Percentiles rank a stretch among this genome's conserved stretches.
These are phyloP conservation scores for Phytophthora ohioensis DNA, from an alignment of 352 stramenopile species.

Conservation along the genomic window DNA sequence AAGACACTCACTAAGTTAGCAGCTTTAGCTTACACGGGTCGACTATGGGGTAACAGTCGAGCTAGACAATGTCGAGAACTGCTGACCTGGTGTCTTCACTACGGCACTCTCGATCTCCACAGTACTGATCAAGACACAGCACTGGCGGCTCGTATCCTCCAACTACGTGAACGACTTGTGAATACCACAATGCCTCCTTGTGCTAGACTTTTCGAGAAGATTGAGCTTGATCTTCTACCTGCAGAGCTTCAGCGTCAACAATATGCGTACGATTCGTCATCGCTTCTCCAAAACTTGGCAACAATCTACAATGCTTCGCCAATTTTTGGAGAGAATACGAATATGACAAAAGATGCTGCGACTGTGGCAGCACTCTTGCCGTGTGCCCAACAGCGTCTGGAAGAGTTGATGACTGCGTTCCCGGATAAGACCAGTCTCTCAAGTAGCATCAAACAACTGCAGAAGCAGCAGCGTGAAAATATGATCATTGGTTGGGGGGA, in stretches of 20 bases:
- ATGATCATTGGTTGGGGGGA: slow-evolving; percentile 51
- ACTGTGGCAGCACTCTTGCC: not conserved
- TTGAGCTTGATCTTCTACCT: slow-evolving; percentile 34
- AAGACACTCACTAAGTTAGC: slow-evolving; percentile 40
- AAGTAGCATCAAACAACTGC: slow-evolving; percentile 49
- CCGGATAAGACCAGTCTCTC: slow-evolving; percentile 47
- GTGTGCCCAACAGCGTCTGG: slow-evolving; percentile 35
- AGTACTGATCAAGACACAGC: slow-evolving; percentile 25
- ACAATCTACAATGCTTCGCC: slow-evolving; percentile 20
- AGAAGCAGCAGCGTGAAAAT: slow-evolving; percentile 49
- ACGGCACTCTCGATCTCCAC: slow-evolving; percentile 28
- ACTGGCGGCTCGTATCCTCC: slow-evolving; percentile 21
- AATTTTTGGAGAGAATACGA: not conserved
- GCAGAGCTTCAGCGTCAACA: slow-evolving; percentile 26
- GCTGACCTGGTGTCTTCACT: slow-evolving; percentile 46
- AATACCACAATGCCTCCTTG: slow-evolving; percentile 17
- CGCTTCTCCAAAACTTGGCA: slow-evolving; percentile 13
- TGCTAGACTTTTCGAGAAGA: slow-evolving; percentile 18
- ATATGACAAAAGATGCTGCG: not conserved
- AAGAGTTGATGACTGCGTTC: slow-evolving; percentile 32
- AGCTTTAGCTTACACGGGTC: slow-evolving; percentile 45
- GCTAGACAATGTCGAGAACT: slow-evolving; percentile 45
- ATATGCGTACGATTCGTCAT: slow-evolving; percentile 3
- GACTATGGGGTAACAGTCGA: slow-evolving; percentile 29
- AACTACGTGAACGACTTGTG: slow-evolving; percentile 41